These are phyloP conservation scores for Graphilbum fragrans DNA, from an alignment of 2,329 filamentous ascomycete genomes.

Conservation along the genomic window DNA sequence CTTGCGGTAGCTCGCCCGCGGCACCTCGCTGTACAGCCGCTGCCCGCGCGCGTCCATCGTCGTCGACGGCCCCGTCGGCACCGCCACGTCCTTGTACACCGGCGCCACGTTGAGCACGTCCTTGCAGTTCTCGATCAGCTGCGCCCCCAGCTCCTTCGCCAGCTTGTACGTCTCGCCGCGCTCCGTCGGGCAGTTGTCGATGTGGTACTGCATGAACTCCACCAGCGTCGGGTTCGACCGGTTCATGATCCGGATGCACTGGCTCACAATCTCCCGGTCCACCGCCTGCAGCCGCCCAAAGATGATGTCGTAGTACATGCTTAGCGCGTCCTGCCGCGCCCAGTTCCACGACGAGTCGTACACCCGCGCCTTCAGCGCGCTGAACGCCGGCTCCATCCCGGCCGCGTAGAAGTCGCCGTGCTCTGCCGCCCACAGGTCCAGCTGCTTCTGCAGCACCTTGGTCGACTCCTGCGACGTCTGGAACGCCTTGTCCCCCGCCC, in stretches of 20 bases:
- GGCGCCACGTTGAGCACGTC: constrained; percentile 76
- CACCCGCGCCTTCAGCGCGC: constrained; percentile 80
- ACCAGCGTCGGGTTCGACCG: constrained; percentile 89
- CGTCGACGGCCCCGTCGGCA: constrained; percentile 86
- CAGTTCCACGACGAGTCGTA: constrained; percentile 99
- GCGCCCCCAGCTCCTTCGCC: constrained; percentile 86
- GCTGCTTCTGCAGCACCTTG: constrained; percentile 77
- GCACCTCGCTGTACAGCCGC: constrained; percentile 80
- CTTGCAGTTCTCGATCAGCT: constrained; percentile 95
- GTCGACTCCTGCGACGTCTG: constrained; percentile 75
- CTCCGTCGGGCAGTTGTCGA: constrained; percentile 95
- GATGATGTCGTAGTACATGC: constrained; percentile 99
- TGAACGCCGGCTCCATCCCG: constrained; percentile 91
- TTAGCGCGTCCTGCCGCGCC: constrained; percentile 92
- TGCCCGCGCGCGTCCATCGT: constrained; percentile 88
- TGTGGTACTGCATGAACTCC: constrained; percentile 99
- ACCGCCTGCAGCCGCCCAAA: constrained; percentile 88
- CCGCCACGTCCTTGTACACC: constrained; percentile 88
- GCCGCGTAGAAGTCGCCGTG: constrained; percentile 94
- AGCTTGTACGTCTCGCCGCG: constrained; percentile 95
- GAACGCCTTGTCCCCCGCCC: constrained; percentile 90
- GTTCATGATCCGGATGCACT: constrained; percentile 99
- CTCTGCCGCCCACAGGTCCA: constrained; percentile 90
- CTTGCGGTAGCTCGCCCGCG: constrained; percentile 82
- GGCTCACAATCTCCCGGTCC: constrained; percentile 95